Conservation (phyloP, 305 asterid species). For the Nicotiana rustica region DNA sequence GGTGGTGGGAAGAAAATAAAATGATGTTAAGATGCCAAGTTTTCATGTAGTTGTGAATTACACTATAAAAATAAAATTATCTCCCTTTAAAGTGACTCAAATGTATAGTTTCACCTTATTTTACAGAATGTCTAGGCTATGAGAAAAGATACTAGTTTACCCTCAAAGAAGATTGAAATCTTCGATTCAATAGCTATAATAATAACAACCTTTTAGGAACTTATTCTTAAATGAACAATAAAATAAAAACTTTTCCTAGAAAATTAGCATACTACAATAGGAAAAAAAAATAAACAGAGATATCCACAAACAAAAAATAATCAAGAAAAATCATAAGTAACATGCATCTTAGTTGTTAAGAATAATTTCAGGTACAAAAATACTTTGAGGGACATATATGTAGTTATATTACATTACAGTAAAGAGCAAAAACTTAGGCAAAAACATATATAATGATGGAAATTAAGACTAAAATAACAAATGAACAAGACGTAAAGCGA, state of each 20-base stretch:
- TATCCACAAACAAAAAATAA: conserved; percentile 5
- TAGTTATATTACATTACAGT: not conserved
- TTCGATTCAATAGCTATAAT: not conserved
- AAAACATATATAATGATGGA: not conserved
- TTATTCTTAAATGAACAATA: not conserved
- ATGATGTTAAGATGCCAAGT: conserved; percentile 49
- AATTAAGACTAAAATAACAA: not conserved
- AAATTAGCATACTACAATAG: conserved; percentile 17
- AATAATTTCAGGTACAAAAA: not conserved
- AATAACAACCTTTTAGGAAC: not conserved
- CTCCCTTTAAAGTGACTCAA: conserved; percentile 54
- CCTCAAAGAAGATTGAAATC: conserved; percentile 1
- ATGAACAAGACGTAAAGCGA: conserved; percentile 28
- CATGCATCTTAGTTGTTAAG: not conserved
- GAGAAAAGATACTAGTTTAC: not conserved
- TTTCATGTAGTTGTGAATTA: conserved; percentile 44
- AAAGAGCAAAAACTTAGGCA: not conserved
- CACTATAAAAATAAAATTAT: conserved; percentile 41
- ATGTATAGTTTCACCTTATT: conserved; percentile 31
- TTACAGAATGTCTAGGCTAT: conserved; percentile 26
- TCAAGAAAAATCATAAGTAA: not conserved
- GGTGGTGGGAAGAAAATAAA: conserved; percentile 29
- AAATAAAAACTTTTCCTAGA: not conserved
- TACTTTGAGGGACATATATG: not conserved
- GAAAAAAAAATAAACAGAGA: conserved; percentile 6